Base-by-base conservation (phyloP, 768 basidiomycete genomes). In the Mycena chlorophos region DNA sequence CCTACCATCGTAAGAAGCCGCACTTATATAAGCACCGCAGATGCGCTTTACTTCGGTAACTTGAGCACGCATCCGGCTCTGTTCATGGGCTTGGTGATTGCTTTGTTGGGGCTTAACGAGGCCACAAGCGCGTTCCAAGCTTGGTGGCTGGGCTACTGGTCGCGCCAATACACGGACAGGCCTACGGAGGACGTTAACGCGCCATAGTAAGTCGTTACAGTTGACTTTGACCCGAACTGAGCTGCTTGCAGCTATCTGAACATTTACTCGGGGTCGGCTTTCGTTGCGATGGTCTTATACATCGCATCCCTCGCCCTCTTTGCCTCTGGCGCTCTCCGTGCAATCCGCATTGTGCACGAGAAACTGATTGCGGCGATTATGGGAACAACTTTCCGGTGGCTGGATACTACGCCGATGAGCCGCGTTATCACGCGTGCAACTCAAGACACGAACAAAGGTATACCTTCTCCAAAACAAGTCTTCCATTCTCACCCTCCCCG, bases 131-230 rank as follows among this genome's bases (percentile, higher is more conserved):
- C 62, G 19, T 17, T 65, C 5, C 73, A 77, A 61, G 72, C 68
- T 0, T 80, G 77, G 73, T 75, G 70, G 56, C 69, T 79, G 26
- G 79, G 79, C 2, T 71, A 71, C 45, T 79, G 78, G 78, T 74
- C 78, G 1, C 63, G 68, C 3, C 75, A 77, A 60, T 79, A 79
- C 52, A 68, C 72, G 26, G 37, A 58, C 6, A 70, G 62, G 37
- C 65, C 65, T 6, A 46, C 73, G 4, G 66, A 66, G 3, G 66
- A 75, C 40, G 72, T 80, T 28, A 45, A 65, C 8, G 68, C 73
- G 2, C 28, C 60, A 5, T 72, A 65, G 74, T 78, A 51, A 55
- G 72, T 65, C 0, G 17, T 8, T 2, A n/a, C 22, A 4, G 13
- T 12, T 13, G 4, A 8, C 19, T 22, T 46, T 16, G 17, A 49